phyloP scores from a whole-genome alignment of 768 basidiomycete species.

The Coprinopsis strossmayeri region DNA sequence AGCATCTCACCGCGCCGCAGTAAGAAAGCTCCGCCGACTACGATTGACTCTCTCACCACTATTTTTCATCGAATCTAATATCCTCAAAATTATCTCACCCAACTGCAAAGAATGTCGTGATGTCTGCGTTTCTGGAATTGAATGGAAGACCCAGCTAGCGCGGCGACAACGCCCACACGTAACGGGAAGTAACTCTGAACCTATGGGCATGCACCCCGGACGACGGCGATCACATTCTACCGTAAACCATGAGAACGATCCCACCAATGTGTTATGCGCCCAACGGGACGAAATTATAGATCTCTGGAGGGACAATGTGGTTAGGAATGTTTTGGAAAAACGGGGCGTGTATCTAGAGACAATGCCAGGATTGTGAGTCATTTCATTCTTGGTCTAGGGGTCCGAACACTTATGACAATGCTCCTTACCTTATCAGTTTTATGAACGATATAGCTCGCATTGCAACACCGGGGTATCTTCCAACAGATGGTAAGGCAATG shows the following conservation, averaged over 20 bases:
- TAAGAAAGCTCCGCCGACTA: constrained; percentile 25
- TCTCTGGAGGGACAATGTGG: constrained; percentile 54
- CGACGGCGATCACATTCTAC: constrained; percentile 18
- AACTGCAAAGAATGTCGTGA: constrained; percentile 32
- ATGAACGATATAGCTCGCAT: constrained; percentile 64
- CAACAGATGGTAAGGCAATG: constrained; percentile 48
- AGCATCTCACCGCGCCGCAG: constrained; percentile 14
- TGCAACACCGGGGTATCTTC: constrained; percentile 45
- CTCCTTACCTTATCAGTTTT: constrained; percentile 41
- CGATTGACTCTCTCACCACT: constrained; percentile 38
- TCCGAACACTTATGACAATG: not conserved
- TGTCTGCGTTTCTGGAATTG: constrained; percentile 47
- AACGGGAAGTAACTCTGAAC: not conserved
- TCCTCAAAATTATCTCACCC: constrained; percentile 44
- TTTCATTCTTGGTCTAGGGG: not conserved
- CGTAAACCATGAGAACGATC: constrained; percentile 32
- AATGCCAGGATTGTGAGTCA: constrained; percentile 63
- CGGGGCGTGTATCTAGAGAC: constrained; percentile 50
- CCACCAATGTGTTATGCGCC: constrained; percentile 42
- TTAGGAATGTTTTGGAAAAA: constrained; percentile 45
- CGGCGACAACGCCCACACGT: constrained; percentile 3
- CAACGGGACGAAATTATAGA: constrained; percentile 53
- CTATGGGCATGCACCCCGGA: constrained; percentile 1
- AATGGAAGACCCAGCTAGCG: constrained; percentile 47
- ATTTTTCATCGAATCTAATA: constrained; percentile 46